phyloP scores from a whole-genome alignment of 371 early-diverging fungal species.

The Vittaforma corneae region DNA sequence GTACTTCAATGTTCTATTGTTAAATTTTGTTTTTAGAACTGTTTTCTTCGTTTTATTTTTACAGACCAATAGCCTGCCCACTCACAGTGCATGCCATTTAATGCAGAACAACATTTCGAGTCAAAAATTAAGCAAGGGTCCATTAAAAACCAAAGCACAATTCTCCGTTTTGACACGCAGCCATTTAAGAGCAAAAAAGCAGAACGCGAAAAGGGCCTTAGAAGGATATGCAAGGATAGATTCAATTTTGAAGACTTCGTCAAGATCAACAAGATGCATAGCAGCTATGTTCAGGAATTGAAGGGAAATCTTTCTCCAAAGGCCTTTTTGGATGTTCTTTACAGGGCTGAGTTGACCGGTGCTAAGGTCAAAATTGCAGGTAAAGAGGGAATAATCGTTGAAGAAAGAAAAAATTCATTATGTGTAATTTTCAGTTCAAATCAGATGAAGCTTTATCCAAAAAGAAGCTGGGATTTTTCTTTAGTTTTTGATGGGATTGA shows the following conservation, averaged over 20 bases:
- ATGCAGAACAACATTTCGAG: slow-evolving; percentile 17
- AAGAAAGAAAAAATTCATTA: slow-evolving; percentile 29
- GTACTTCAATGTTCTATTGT: no score
- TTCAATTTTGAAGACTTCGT: slow-evolving; percentile 4
- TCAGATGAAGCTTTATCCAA: slow-evolving; percentile 25
- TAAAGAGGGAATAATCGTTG: slow-evolving; percentile 26
- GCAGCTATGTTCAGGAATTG: slow-evolving; percentile 10
- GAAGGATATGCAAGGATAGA: neutral
- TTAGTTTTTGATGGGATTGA: neutral
- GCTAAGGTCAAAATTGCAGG: slow-evolving; percentile 16
- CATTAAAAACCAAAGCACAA: neutral
- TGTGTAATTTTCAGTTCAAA: slow-evolving; percentile 14
- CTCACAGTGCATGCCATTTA: neutral
- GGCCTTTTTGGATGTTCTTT: slow-evolving; percentile 12
- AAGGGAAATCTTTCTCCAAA: slow-evolving; percentile 1
- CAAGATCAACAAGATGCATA: slow-evolving; percentile 20
- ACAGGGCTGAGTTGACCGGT: slow-evolving; percentile 32
- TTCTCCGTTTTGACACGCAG: neutral
- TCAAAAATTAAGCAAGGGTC: slow-evolving; percentile 1
- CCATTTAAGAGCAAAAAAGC: neutral
- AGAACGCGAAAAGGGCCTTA: neutral
- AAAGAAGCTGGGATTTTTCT: slow-evolving; percentile 4
- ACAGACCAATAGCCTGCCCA: no score
- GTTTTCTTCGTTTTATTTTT: no score
- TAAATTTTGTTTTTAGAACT: no score